Conservation (phyloP, 1,284 basidiomycete genomes). For the Agaricales sp. region DNA sequence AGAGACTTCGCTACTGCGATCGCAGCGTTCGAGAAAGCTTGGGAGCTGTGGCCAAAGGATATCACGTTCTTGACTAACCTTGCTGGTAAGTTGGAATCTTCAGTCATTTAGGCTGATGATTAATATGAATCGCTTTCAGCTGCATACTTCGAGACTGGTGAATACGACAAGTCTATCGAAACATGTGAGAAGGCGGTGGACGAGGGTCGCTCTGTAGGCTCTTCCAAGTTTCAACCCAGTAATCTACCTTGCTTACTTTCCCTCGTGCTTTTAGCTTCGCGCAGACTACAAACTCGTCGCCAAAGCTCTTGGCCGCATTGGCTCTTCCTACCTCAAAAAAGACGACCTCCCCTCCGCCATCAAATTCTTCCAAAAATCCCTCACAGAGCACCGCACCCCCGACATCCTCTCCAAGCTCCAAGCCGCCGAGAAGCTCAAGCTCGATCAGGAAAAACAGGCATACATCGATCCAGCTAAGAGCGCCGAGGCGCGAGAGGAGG, state of each 20-base stretch:
- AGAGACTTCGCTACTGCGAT: constrained; percentile 70
- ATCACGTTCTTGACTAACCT: constrained; percentile 90
- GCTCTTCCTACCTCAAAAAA: constrained; percentile 79
- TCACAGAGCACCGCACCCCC: constrained; percentile 95
- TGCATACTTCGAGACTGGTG: constrained; percentile 88
- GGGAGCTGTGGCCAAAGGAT: constrained; percentile 91
- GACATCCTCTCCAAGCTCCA: constrained; percentile 89
- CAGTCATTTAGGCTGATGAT: constrained; percentile 3
- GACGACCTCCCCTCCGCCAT: constrained; percentile 72
- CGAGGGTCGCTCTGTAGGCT: constrained; percentile 68
- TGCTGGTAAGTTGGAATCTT: constrained; percentile 44
- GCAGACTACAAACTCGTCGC: constrained; percentile 77
- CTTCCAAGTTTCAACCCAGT: background rate
- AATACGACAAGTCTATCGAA: constrained; percentile 88
- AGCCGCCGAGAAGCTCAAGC: constrained; percentile 72
- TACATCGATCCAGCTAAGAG: constrained; percentile 89
- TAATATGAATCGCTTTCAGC: constrained; percentile 32
- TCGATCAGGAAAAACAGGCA: constrained; percentile 69
- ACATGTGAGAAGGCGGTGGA: constrained; percentile 92
- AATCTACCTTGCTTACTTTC: constrained; percentile 3
- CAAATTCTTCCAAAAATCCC: constrained; percentile 85
- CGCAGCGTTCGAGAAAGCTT: constrained; percentile 74
- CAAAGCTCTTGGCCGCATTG: constrained; percentile 86
- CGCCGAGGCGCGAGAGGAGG: constrained; percentile 81
- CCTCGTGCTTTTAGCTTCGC: constrained; percentile 38